Conservation (phyloP, 805 yeast species). For the Spathaspora girioi region DNA sequence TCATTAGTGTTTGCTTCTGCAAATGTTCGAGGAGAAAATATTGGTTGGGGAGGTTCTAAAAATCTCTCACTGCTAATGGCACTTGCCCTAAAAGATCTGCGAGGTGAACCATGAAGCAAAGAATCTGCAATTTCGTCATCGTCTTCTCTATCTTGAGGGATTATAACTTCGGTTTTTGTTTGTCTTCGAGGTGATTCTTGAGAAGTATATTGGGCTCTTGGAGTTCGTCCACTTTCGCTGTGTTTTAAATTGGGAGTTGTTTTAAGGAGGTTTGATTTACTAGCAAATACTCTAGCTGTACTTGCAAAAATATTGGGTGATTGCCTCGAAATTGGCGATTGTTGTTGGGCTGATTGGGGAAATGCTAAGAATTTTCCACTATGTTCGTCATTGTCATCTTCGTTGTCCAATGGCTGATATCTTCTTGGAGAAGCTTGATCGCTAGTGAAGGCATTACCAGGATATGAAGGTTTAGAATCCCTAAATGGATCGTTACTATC, state of each 20-base stretch:
- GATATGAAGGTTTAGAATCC: constrained; percentile 30
- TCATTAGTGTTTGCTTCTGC: constrained; percentile 50
- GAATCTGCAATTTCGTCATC: constrained; percentile 20
- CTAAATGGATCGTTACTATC: constrained; percentile 33
- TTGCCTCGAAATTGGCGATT: constrained; percentile 19
- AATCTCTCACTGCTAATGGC: constrained; percentile 46
- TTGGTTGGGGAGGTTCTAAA: constrained; percentile 63
- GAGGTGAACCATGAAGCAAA: constrained; percentile 33
- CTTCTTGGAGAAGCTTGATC: constrained; percentile 36
- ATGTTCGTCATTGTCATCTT: constrained; percentile 20
- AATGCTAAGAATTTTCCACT: constrained; percentile 27
- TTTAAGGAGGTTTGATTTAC: constrained; percentile 15
- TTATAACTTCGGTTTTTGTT: constrained; percentile 42
- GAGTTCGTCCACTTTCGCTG: constrained; percentile 31
- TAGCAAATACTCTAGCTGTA: constrained; percentile 16
- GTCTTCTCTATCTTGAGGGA: constrained; percentile 35
- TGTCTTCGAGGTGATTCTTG: constrained; percentile 71
- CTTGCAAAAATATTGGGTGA: constrained; percentile 45
- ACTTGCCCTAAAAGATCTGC: constrained; percentile 24
- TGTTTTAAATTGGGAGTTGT: constrained; percentile 26
- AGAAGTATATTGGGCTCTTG: constrained; percentile 64
- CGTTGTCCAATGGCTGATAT: constrained; percentile 20
- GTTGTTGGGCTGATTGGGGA: constrained; percentile 22
- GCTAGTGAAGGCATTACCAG: constrained; percentile 37
- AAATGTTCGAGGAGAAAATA: constrained; percentile 58